These are phyloP conservation scores for Melampsora occidentalis DNA, from an alignment of 1,284 basidiomycete genomes.

Conservation along the genomic window DNA sequence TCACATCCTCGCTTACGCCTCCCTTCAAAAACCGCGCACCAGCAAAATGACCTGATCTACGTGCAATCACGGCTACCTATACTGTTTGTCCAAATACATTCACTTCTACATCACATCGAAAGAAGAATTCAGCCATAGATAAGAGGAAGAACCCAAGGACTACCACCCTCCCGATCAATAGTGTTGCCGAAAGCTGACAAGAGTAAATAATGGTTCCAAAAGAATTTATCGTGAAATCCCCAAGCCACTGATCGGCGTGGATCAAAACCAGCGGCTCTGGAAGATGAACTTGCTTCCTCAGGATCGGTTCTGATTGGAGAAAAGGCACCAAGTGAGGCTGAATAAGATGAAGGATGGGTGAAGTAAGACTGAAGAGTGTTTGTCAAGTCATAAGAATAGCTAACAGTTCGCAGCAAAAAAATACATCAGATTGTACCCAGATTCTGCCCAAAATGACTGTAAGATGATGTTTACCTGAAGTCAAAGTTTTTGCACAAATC, in stretches of 20 bases:
- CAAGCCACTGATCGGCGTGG: conserved; percentile 49
- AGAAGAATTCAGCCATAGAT: conserved; percentile 67
- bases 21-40: conserved; percentile 93
- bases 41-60: conserved; percentile 90
- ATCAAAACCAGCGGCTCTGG: neutral
- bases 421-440: conserved; percentile 17
- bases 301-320: conserved; percentile 46
- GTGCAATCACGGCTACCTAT: conserved; percentile 89
- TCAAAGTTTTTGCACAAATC: conserved; percentile 98
- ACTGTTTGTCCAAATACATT: conserved; percentile 84
- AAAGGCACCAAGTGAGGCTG: conserved; percentile 31
- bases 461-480: conserved; percentile 67
- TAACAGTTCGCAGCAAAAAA: conserved; percentile 52
- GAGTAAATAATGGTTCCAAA: conserved; percentile 93
- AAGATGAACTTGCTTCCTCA: neutral
- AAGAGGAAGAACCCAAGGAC: conserved; percentile 84
- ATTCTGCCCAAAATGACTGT: neutral
- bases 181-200: conserved; percentile 59
- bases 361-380: conserved; percentile 91
- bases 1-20: conserved; percentile 84
- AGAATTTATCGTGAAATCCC: conserved; percentile 83
- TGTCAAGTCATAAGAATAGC: conserved; percentile 94
- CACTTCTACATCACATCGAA: conserved; percentile 63
- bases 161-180: conserved; percentile 59
- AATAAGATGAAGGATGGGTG: conserved; percentile 58